A percentile compares a stretch with the other conserved stretches of the same genome.
Evolutionary conservation across 768 basidiomycete species (phyloP).

Genomic region (Boletus coccyginus): DNA sequence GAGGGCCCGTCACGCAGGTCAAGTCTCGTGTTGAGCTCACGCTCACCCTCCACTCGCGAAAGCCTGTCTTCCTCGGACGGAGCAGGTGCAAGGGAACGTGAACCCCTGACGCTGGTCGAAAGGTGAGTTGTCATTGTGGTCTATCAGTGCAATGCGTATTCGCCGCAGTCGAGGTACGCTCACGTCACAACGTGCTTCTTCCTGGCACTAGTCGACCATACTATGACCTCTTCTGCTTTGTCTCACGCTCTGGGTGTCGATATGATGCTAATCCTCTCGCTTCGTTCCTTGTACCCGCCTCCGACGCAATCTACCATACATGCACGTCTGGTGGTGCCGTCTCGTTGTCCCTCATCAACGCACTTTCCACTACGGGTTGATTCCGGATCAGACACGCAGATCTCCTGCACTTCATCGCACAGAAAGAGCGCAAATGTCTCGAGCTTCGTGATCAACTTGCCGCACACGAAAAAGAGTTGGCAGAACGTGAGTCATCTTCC

Average conservation of each 20-base stretch:
- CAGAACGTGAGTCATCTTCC: slow-evolving; percentile 45
- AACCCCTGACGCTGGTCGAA: slow-evolving; percentile 67
- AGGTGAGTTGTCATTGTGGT: slow-evolving; percentile 44
- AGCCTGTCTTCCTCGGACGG: slow-evolving; percentile 17
- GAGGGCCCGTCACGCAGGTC: slow-evolving; percentile 15
- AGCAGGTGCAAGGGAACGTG: slow-evolving; percentile 17
- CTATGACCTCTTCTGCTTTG: too few relatives aligned
- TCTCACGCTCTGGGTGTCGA: neutral
- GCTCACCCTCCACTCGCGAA: slow-evolving; percentile 16
- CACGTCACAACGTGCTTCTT: neutral
- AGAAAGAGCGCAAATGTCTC: slow-evolving; percentile 81
- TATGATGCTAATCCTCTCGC: neutral
- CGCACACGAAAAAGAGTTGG: slow-evolving; percentile 68
- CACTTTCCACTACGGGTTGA: neutral
- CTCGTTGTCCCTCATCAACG: neutral
- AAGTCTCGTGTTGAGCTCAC: slow-evolving; percentile 19
- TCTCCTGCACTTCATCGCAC: slow-evolving; percentile 78
- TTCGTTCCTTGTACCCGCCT: too few relatives aligned
- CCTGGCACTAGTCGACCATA: too few relatives aligned
- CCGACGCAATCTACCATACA: too few relatives aligned
- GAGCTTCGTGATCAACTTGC: slow-evolving; percentile 76
- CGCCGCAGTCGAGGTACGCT: neutral
- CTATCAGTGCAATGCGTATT: neutral
- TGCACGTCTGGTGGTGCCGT: too few relatives aligned
- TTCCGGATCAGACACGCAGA: slow-evolving; percentile 62